Conservation (phyloP, 2,329 filamentous ascomycete species). For the Aureobasidium uvarum region DNA sequence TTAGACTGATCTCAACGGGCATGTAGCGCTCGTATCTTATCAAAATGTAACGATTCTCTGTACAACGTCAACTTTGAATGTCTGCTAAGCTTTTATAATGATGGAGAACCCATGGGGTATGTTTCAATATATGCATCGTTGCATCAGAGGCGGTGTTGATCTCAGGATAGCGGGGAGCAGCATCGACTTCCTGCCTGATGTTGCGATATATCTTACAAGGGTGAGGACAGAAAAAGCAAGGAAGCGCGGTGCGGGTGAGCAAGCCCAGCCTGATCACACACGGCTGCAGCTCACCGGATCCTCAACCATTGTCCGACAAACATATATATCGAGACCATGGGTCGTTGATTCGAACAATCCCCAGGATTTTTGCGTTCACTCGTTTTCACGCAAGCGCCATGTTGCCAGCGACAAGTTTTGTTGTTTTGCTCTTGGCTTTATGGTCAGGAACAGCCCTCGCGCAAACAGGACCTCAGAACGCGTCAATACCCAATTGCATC, state of each 20-base stretch:
- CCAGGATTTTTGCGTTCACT: not conserved
- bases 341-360: not conserved
- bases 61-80: not conserved
- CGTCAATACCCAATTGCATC: conserved; percentile 16
- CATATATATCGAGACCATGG: not conserved
- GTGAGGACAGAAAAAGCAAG: not conserved
- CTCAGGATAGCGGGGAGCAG: not conserved
- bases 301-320: conserved; percentile 10
- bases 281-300: not conserved
- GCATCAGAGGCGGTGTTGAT: conserved; percentile 10
- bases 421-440: not conserved
- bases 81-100: not conserved
- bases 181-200: not conserved
- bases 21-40: conserved; percentile 2
- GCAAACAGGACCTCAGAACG: conserved; percentile 21
- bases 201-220: not conserved
- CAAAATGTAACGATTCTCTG: not conserved
- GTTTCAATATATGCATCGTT: not conserved
- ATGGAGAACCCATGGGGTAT: conserved; percentile 12
- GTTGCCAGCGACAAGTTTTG: not conserved
- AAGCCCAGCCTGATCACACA: not conserved
- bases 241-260: not conserved
- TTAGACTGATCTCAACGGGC: not conserved
- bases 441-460: not conserved
- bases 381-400: not conserved